These are phyloP conservation scores for Terana coerulea DNA, from an alignment of 768 basidiomycete species.

Conservation along the genomic window DNA sequence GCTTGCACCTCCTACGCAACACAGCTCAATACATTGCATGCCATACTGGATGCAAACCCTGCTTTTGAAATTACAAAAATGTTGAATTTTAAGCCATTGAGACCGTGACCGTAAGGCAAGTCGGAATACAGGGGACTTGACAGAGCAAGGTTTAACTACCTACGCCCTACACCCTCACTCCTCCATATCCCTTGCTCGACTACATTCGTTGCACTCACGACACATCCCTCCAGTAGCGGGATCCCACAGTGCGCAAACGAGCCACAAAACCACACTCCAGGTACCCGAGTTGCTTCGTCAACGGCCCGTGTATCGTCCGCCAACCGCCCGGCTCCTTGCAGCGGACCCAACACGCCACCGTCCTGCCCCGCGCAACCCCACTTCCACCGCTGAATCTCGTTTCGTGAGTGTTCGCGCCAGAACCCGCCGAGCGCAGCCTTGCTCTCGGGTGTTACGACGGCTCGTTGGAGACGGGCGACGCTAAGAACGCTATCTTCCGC, in stretches of 20 bases:
- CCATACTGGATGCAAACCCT: too few relatives aligned
- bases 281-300: constrained; percentile 14
- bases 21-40: neutral
- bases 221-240: constrained; percentile 78
- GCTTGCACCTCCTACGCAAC: neutral
- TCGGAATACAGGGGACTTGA: too few relatives aligned
- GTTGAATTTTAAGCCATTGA: too few relatives aligned
- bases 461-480: constrained; percentile 59
- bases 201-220: constrained; percentile 63
- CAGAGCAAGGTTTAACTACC: too few relatives aligned
- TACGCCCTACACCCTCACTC: constrained; percentile 16
- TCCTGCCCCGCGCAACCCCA: constrained; percentile 41
- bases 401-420: constrained; percentile 29
- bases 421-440: constrained; percentile 49
- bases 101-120: too few relatives aligned
- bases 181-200: constrained; percentile 27
- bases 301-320: constrained; percentile 13
- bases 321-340: constrained; percentile 44
- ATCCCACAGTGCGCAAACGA: constrained; percentile 70
- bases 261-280: constrained; percentile 70
- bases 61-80: too few relatives aligned
- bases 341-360: constrained; percentile 36
- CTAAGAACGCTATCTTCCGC: constrained; percentile 46
- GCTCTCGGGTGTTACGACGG: constrained; percentile 46
- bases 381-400: constrained; percentile 24